Evolutionary conservation across 129 eudicot species (phyloP).

Genomic region (Lactuca sativa): DNA sequence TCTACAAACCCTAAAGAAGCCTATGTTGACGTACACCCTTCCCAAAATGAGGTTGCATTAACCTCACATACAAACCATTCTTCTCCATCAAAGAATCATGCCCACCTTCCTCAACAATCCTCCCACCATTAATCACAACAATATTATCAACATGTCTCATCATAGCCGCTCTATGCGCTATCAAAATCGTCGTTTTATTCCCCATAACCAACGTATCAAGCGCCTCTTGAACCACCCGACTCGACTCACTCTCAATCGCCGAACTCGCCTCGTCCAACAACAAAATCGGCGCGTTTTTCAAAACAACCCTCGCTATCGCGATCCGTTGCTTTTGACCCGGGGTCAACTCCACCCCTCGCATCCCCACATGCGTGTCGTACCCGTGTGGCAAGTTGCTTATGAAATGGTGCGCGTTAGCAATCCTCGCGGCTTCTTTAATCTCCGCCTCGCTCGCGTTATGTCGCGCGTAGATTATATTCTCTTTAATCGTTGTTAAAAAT

Average conservation of each 20-base stretch:
- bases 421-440: slow-evolving; percentile 96
- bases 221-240: slow-evolving; percentile 97
- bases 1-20: slow-evolving; percentile 53
- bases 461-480: slow-evolving; percentile 91
- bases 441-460: slow-evolving; percentile 98
- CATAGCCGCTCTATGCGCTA: slow-evolving; percentile 98
- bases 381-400: slow-evolving; percentile 98
- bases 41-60: slow-evolving; percentile 97
- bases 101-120: slow-evolving; percentile 91
- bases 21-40: slow-evolving; percentile 88
- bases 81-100: slow-evolving; percentile 77
- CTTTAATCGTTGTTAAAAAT: slow-evolving; percentile 84
- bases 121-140: slow-evolving; percentile 91
- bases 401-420: slow-evolving; percentile 96
- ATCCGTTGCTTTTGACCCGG: slow-evolving; percentile 97
- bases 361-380: slow-evolving; percentile 97
- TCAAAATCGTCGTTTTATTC: slow-evolving; percentile 83
- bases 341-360: slow-evolving; percentile 95
- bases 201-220: slow-evolving; percentile 97
- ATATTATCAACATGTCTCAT: slow-evolving; percentile 97
- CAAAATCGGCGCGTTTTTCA: slow-evolving; percentile 92
- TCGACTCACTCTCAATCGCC: slow-evolving; percentile 90
- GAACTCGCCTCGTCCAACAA: slow-evolving; percentile 98
- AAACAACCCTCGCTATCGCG: slow-evolving; percentile 93
- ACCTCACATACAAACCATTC: slow-evolving; percentile 83